Conservation (phyloP, 768 basidiomycete genomes). For the Gautieria morchelliformis region DNA sequence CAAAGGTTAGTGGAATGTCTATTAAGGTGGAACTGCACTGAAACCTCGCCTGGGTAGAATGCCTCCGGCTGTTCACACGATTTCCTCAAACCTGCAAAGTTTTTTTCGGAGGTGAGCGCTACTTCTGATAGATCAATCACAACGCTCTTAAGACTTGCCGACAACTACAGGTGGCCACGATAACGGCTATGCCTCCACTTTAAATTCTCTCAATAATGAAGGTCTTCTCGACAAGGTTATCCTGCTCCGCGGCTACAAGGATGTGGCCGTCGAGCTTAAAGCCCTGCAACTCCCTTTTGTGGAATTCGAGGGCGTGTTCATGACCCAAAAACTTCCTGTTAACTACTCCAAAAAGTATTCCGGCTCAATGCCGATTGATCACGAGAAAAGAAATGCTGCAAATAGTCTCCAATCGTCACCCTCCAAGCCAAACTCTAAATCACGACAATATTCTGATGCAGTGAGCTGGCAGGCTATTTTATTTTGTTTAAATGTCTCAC, state of each 20-base stretch:
- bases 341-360: background rate
- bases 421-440: background rate
- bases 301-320: constrained; percentile 49
- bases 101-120: constrained; percentile 50
- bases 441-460: background rate
- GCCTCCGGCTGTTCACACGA: constrained; percentile 32
- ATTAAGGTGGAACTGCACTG: background rate
- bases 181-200: constrained; percentile 56
- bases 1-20: constrained; percentile 37
- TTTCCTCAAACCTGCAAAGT: constrained; percentile 57
- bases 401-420: background rate
- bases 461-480: constrained; percentile 11
- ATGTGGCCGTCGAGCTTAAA: constrained; percentile 49
- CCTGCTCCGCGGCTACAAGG: constrained; percentile 52
- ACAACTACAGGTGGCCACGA: constrained; percentile 52
- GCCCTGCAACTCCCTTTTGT: constrained; percentile 47
- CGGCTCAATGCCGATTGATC: background rate
- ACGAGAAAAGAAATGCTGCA: background rate
- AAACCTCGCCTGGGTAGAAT: constrained; percentile 19
- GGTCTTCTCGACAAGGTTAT: constrained; percentile 57
- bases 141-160: background rate
- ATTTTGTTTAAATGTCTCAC: constrained; percentile 9
- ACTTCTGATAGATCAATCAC: background rate
- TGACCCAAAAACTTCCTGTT: constrained; percentile 34
- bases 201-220: constrained; percentile 55